Evolutionary conservation across 1,139 yeast species (phyloP), one percentile per base, ranked within the genome.

Genomic region (Geotrichum cucujoidarum): DNA sequence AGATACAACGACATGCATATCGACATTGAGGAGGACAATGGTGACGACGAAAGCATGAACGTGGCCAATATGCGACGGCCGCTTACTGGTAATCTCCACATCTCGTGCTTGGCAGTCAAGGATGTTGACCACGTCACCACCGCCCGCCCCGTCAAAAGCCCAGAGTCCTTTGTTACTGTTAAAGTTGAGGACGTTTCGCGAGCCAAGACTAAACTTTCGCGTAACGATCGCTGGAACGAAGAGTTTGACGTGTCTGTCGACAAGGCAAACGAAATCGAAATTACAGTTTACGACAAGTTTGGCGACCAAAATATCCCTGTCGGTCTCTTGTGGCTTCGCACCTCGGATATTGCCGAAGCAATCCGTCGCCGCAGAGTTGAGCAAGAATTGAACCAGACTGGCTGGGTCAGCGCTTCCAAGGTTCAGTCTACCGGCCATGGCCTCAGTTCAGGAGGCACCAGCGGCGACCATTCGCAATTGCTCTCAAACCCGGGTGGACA

Each of bases 111-210:
- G 40, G 85, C 92, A 32, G 78, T 90, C 36, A 77, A 94, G 61
- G 96, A 89, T 65, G 88, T 90, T 33, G 97, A 90, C 61, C 98
- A 92, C 66, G 83, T 90, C 45, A 87, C 95, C 4, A 80, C 95
- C 5, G 89, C 94, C 10, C 65, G 78, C 54, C 81, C 86, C 57
- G 76, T 88, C 40, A 82, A 83, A 62, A 76, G 82, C 48, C 89
- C 95, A 0, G 98, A 92, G 61, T 80, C 94, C 2, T 74, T 78
- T 53, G 83, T 89, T 14, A 73, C 83, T 1, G 71, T 92, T 57
- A 89, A 88, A 61, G 79, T 90, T 45, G 98, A 92, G 65, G 97
- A 90, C 63, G 87, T 82, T 31, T 83, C 84, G 47, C 78, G 81
- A 53, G 95, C 83, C 1, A 78, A 78, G 58, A 85, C 97, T 0